phyloP scores from a whole-genome alignment of 164 flowering plant species.

The Platanus orientalis region DNA sequence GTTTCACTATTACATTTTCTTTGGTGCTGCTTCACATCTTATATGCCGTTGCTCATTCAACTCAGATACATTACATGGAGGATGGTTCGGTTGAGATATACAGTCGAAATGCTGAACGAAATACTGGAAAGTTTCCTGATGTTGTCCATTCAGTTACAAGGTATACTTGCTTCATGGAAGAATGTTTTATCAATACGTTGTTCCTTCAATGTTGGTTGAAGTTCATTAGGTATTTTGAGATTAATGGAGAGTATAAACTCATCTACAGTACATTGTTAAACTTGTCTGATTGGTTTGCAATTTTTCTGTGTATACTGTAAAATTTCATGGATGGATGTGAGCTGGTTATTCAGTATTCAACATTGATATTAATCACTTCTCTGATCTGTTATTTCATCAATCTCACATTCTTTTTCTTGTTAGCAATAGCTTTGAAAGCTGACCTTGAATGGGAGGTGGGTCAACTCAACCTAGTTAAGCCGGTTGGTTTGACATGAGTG shows the following conservation, averaged over 20 bases:
- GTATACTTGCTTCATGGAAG: slow-evolving; percentile 27
- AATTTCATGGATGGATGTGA: too few species aligned
- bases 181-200: background rate
- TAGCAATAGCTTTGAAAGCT: too few species aligned
- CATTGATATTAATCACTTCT: too few species aligned
- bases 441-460: too few species aligned
- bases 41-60: slow-evolving; percentile 5
- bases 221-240: background rate
- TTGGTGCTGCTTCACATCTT: background rate
- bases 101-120: slow-evolving; percentile 95
- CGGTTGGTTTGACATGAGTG: too few species aligned
- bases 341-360: too few species aligned
- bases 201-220: background rate
- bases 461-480: too few species aligned
- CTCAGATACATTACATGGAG: slow-evolving; percentile 84
- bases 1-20: background rate
- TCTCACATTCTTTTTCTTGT: too few species aligned
- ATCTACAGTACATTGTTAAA: too few species aligned
- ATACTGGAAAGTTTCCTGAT: slow-evolving; percentile 94
- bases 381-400: too few species aligned
- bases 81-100: slow-evolving; percentile 92
- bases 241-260: background rate
- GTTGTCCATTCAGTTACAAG: slow-evolving; percentile 65
- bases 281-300: too few species aligned
- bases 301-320: too few species aligned